A percentile compares a stretch with the other conserved stretches of the same genome.
phyloP scores from a whole-genome alignment of 495 filamentous ascomycete species.

The Massariosphaeria phaeospora region DNA sequence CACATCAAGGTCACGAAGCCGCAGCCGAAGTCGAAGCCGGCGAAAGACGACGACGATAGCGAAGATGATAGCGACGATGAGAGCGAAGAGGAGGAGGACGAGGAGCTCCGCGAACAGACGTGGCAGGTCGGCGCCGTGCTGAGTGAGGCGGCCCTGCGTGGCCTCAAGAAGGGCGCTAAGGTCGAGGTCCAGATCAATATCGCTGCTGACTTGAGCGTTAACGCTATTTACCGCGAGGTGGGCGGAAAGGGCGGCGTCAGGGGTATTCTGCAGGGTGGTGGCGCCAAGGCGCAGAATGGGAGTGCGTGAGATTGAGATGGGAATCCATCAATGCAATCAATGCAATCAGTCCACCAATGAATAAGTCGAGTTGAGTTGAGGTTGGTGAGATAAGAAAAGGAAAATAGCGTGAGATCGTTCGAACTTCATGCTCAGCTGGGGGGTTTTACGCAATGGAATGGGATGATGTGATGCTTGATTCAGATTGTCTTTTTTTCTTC shows the following conservation, averaged over 20 bases:
- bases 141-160: constrained; percentile 78
- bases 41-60: constrained; percentile 58
- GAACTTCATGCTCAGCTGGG: too few species aligned
- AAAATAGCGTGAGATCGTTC: too few species aligned
- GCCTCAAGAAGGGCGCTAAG: constrained; percentile 80
- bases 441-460: too few species aligned
- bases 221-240: constrained; percentile 76
- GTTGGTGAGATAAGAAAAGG: too few species aligned
- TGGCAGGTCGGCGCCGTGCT: constrained; percentile 83
- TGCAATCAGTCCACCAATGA: too few species aligned
- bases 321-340: too few species aligned
- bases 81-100: constrained; percentile 77
- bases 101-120: constrained; percentile 82
- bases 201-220: constrained; percentile 66
- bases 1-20: constrained; percentile 88
- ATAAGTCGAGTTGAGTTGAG: too few species aligned
- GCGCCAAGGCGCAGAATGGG: constrained; percentile 41
- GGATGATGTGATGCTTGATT: too few species aligned
- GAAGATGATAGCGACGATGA: constrained; percentile 62
- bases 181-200: constrained; percentile 91
- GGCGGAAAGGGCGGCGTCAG: constrained; percentile 81
- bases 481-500: too few species aligned
- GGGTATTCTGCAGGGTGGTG: constrained; percentile 56
- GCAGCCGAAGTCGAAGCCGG: constrained; percentile 61
- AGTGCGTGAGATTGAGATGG: too few species aligned